Evolutionary conservation across 2,329 filamentous ascomycete genomes (phyloP), one percentile per base, ranked within the genome.

Genomic region (Aaosphaeria arxii): DNA sequence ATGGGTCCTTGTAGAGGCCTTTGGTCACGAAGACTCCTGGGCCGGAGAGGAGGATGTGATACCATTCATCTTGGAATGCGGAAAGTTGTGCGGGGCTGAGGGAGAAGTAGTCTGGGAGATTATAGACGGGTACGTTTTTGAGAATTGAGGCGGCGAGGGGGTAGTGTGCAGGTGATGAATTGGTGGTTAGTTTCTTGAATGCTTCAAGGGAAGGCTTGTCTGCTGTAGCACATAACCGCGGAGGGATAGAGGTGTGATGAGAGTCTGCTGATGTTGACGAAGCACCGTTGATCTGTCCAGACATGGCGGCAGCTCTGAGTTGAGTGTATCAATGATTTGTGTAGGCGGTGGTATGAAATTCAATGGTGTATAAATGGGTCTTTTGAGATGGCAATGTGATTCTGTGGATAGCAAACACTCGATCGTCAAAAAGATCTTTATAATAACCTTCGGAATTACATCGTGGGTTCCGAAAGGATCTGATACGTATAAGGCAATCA

Each of bases 11-110:
- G 66, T 78, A 79, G 58, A 85, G 76, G 28, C 43, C 67, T 43
- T 78, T 75, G 4, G 82, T 72, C n/a, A 84, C 76, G 52, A 83
- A 77, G 11, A 85, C 80, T 4, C 83, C 83, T 0, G 83, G 80
- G 0, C 83, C 83, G 1, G 72, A 68, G 47, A 76, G 71, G 2
- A 86, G 75, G 47, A 81, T 74, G 50, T 80, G 73, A 56, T 84
- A 77, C 76, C 81, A 82, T 69, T 85, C 83, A 53, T 84, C 77
- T 61, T 84, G 80, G 2, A 85, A 73, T 4, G 63, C 57, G 11
- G 66, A 52, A 30, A 69, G 58, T n/a, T 63, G 57, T 1, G 54
- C 40, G 5, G 56, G 9, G 29, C 70, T 62, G 0, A 67, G 49
- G 3, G 69, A 57, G 4, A 73, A 62, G 48, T 73, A 71, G 2